Conservation (phyloP, 345 rosid species). For the Mangifera indica region DNA sequence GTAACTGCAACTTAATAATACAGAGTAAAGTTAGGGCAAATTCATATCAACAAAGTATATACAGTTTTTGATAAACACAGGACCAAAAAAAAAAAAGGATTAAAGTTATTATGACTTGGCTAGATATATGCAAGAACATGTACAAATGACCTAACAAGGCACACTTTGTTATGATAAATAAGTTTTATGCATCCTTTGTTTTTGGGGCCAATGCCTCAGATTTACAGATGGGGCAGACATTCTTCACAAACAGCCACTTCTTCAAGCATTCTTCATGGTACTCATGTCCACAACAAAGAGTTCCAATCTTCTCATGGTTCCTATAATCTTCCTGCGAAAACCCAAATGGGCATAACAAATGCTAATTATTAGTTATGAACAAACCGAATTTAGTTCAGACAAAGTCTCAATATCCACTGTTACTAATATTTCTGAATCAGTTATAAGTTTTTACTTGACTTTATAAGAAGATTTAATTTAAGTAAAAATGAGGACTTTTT, state of each 20-base stretch:
- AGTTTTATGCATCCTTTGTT: slow-evolving; percentile 19
- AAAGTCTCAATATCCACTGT: background rate
- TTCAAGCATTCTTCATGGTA: slow-evolving; percentile 80
- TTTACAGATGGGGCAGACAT: slow-evolving; percentile 87
- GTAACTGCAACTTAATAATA: too few species aligned
- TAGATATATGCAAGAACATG: slow-evolving; percentile 39
- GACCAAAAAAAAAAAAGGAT: slow-evolving; percentile 33
- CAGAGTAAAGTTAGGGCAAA: slow-evolving; percentile 15
- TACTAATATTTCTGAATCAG: too few species aligned
- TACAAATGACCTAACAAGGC: slow-evolving; percentile 45
- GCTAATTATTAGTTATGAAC: slow-evolving; percentile 3
- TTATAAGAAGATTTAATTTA: too few species aligned
- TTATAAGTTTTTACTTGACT: too few species aligned
- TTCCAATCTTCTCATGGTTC: slow-evolving; percentile 54
- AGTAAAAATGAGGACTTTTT: too few species aligned
- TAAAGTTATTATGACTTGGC: slow-evolving; percentile 24
- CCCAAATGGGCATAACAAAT: slow-evolving; percentile 9
- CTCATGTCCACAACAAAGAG: slow-evolving; percentile 70
- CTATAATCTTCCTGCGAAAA: slow-evolving; percentile 58
- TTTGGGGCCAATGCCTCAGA: slow-evolving; percentile 58
- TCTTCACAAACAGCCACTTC: slow-evolving; percentile 86
- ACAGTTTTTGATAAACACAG: slow-evolving; percentile 31
- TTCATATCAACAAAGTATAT: slow-evolving; percentile 26
- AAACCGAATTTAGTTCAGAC: background rate
- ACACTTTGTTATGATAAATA: slow-evolving; percentile 33